These are phyloP conservation scores for Metschnikowia koreensis DNA, from an alignment of 805 yeast species.

Conservation along the genomic window DNA sequence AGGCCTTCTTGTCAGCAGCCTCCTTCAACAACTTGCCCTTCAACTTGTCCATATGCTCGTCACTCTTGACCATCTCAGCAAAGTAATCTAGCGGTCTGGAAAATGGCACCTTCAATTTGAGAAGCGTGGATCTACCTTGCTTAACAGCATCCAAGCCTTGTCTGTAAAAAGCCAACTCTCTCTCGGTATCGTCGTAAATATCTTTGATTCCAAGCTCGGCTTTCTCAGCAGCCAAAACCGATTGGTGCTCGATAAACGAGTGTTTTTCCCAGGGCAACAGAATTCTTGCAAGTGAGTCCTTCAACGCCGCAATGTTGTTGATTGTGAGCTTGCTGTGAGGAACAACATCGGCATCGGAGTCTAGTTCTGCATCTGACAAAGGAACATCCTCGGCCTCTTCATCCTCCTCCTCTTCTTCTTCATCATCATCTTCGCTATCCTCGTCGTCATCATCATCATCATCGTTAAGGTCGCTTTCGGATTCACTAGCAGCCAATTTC, in stretches of 20 bases:
- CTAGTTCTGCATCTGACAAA: slow-evolving; percentile 86
- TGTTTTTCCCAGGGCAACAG: slow-evolving; percentile 62
- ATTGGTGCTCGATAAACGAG: slow-evolving; percentile 81
- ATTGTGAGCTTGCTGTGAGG: slow-evolving; percentile 88
- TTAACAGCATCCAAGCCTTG: slow-evolving; percentile 86
- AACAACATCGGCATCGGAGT: slow-evolving; percentile 91
- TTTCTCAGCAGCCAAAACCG: slow-evolving; percentile 57
- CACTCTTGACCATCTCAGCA: slow-evolving; percentile 98
- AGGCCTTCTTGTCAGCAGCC: slow-evolving; percentile 80
- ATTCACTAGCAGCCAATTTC: slow-evolving; percentile 53
- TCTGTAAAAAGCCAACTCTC: slow-evolving; percentile 92
- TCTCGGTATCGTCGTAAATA: slow-evolving; percentile 91
- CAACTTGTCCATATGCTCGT: slow-evolving; percentile 95
- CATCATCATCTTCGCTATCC: slow-evolving; percentile 42
- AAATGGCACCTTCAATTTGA: slow-evolving; percentile 77
- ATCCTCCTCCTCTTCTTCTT: slow-evolving; percentile 49
- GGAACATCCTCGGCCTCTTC: slow-evolving; percentile 78
- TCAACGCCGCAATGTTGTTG: slow-evolving; percentile 82
- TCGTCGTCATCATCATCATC: slow-evolving; percentile 28
- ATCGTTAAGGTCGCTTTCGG: slow-evolving; percentile 7
- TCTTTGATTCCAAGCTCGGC: slow-evolving; percentile 73
- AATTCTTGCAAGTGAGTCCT: slow-evolving; percentile 64
- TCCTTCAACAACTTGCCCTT: slow-evolving; percentile 78
- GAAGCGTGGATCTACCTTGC: slow-evolving; percentile 63
- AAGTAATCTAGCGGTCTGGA: slow-evolving; percentile 93